Percentiles rank a stretch among this genome's conserved stretches.
Conservation (phyloP, 2,329 filamentous ascomycete genomes). For the Penicillium brasilianum region DNA sequence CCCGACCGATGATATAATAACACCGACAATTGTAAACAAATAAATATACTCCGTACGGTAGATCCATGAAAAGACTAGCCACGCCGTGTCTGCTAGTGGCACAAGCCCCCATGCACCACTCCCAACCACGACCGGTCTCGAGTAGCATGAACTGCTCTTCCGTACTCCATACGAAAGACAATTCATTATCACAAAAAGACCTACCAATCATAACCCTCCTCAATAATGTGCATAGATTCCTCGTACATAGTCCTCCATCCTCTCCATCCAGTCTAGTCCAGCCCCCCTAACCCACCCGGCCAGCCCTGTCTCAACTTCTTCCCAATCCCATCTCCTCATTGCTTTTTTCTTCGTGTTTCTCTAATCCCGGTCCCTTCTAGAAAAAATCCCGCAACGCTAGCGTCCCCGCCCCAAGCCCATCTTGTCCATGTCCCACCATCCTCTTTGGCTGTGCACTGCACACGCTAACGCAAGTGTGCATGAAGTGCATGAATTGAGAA, state of each 20-base stretch:
- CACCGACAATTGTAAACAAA: not conserved
- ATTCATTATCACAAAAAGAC: no score
- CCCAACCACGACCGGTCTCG: not conserved
- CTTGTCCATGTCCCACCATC: not conserved
- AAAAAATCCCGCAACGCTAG: constrained; percentile 30
- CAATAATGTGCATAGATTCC: no score
- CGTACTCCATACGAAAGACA: not conserved
- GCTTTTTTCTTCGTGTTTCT: constrained; percentile 7
- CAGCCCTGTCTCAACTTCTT: not conserved
- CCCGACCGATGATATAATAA: constrained; percentile 13
- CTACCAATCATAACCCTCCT: constrained; percentile 1
- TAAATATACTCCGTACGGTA: not conserved
- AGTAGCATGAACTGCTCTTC: not conserved
- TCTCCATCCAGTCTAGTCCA: not conserved
- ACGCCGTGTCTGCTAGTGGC: no score
- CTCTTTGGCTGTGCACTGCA: not conserved
- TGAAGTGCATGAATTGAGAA: no score
- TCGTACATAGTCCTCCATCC: not conserved
- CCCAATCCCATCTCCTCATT: not conserved
- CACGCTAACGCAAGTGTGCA: constrained; percentile 4
- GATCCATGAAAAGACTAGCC: no score
- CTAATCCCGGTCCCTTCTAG: constrained; percentile 21
- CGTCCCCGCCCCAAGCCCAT: not conserved
- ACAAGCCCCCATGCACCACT: no score
- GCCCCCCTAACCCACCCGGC: not conserved